Conservation (phyloP, 2,329 filamentous ascomycete species). For the Claviceps cyperi region DNA sequence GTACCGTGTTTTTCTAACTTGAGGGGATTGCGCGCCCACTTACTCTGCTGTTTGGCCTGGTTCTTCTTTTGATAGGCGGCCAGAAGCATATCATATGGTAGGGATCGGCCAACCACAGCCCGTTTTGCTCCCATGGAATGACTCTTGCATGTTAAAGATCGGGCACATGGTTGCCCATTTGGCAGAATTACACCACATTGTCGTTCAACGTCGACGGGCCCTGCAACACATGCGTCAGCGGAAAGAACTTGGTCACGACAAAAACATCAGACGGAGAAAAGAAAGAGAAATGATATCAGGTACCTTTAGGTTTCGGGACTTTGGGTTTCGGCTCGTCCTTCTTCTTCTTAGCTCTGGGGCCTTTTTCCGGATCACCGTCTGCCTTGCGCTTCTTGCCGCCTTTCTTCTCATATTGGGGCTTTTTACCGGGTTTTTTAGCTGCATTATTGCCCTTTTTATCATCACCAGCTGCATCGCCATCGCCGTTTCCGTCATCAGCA, state of each 20-base stretch:
- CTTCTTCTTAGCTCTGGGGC: slow-evolving; percentile 81
- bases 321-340: slow-evolving; percentile 84
- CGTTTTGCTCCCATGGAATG: slow-evolving; percentile 92
- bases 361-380: slow-evolving; percentile 64
- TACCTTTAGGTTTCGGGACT: slow-evolving; percentile 68
- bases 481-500: slow-evolving; percentile 31
- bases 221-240: slow-evolving; percentile 17
- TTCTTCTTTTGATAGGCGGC: slow-evolving; percentile 94
- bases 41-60: slow-evolving; percentile 93
- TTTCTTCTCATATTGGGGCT: slow-evolving; percentile 50
- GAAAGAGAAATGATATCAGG: background rate
- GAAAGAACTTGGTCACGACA: background rate
- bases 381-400: slow-evolving; percentile 63
- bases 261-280: background rate
- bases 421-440: slow-evolving; percentile 53
- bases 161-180: slow-evolving; percentile 75
- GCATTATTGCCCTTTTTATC: slow-evolving; percentile 28
- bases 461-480: slow-evolving; percentile 32
- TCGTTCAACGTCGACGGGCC: slow-evolving; percentile 83
- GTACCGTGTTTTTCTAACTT: background rate
- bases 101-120: slow-evolving; percentile 68
- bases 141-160: slow-evolving; percentile 84
- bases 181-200: slow-evolving; percentile 81
- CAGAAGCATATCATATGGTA: slow-evolving; percentile 86
- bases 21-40: slow-evolving; percentile 19